phyloP scores from a whole-genome alignment of 176 grass and related monocot genomes.

The Lolium perenne region DNA sequence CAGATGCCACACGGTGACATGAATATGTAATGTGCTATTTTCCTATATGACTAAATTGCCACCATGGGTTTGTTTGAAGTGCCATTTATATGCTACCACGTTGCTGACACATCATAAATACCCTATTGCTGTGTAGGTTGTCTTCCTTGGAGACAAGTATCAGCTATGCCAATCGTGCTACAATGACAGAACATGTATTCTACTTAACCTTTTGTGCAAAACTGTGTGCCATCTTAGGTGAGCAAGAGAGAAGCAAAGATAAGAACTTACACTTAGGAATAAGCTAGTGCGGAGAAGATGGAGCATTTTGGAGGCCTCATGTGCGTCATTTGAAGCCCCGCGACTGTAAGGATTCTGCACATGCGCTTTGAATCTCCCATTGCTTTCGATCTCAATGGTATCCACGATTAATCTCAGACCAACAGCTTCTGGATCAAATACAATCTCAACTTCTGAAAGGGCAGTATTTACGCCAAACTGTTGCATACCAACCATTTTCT shows the following conservation, averaged over 20 bases:
- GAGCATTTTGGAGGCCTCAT: constrained; percentile 91
- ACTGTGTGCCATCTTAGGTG: background rate
- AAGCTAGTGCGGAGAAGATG: constrained; percentile 83
- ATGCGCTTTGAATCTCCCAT: constrained; percentile 61
- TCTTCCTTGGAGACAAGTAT: constrained; percentile 5
- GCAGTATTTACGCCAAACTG: constrained; percentile 63
- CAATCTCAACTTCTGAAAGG: constrained; percentile 69
- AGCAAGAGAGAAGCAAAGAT: constrained; percentile 14
- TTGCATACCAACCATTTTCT: constrained; percentile 62
- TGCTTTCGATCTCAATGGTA: constrained; percentile 72
- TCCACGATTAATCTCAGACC: constrained; percentile 84
- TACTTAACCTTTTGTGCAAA: background rate
- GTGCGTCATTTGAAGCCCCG: constrained; percentile 80
- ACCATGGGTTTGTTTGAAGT: background rate
- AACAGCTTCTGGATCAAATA: constrained; percentile 84
- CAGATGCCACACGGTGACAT: background rate
- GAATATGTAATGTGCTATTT: background rate
- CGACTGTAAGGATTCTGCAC: constrained; percentile 82
- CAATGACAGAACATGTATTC: constrained; percentile 21
- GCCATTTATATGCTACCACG: constrained; percentile 15
- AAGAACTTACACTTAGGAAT: constrained; percentile 85
- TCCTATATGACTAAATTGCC: constrained; percentile 14
- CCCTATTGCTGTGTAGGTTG: background rate
- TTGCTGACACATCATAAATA: constrained; percentile 4
- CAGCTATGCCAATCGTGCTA: background rate